These are phyloP conservation scores for Aphanoascus verrucosus DNA, from an alignment of 2,329 filamentous ascomycete species.

Conservation along the genomic window DNA sequence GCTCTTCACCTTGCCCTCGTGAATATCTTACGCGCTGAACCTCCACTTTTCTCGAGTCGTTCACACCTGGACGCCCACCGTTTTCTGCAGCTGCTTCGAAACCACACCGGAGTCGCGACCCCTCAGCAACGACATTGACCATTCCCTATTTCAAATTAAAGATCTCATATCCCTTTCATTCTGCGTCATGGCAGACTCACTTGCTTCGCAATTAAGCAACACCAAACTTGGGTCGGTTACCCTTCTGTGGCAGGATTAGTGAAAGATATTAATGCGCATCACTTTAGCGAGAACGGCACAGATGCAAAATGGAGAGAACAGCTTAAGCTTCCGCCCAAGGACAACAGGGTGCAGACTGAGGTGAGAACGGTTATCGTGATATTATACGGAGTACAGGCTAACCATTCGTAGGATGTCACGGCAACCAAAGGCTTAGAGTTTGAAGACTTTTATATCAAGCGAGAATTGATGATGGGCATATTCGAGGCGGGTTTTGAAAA, in stretches of 20 bases:
- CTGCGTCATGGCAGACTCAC: conserved; percentile 31
- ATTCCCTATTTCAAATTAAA: neutral
- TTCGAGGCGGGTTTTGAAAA: conserved; percentile 99
- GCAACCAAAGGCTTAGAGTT: conserved; percentile 96
- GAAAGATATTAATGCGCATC: neutral
- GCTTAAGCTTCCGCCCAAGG: conserved; percentile 39
- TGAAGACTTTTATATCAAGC: conserved; percentile 90
- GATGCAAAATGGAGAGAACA: conserved; percentile 37
- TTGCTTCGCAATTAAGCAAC: conserved; percentile 38
- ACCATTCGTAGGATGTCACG: conserved; percentile 68
- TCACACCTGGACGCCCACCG: neutral
- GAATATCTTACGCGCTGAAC: too few relatives aligned
- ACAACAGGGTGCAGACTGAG: conserved; percentile 42
- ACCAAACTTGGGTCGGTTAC: conserved; percentile 33
- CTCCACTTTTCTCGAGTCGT: neutral
- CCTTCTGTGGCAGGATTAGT: neutral
- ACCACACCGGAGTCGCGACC: neutral
- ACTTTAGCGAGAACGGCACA: conserved; percentile 29
- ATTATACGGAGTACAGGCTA: conserved; percentile 12
- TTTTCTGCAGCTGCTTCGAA: neutral
- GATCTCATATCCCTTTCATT: neutral
- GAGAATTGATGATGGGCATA: conserved; percentile 95
- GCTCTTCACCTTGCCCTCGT: too few relatives aligned
- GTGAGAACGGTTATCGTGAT: conserved; percentile 21
- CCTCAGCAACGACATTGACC: neutral